Percentiles rank a stretch among this genome's conserved stretches.
Evolutionary conservation across 202 grass and related monocot species (phyloP).

Genomic region (Schoenoplectus triqueter): DNA sequence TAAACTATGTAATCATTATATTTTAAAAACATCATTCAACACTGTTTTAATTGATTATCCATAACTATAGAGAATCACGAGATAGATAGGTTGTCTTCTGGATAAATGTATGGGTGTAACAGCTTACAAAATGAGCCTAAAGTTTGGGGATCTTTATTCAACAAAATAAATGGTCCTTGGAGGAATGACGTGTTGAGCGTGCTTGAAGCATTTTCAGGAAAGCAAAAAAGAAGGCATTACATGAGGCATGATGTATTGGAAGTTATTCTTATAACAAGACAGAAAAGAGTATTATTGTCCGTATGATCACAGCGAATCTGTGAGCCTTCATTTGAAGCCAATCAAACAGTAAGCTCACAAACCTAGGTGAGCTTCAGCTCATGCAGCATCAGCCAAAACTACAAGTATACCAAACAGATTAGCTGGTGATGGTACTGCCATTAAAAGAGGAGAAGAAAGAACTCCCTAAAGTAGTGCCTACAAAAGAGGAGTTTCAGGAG

Average conservation of each 20-base stretch:
- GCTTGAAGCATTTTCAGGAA: not conserved
- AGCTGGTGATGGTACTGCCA: not conserved
- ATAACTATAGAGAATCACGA: not conserved
- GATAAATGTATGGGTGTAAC: not conserved
- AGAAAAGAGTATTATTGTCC: not conserved
- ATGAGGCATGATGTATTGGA: not conserved
- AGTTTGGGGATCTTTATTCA: not conserved
- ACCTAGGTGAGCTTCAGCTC: not conserved
- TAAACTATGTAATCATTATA: not conserved
- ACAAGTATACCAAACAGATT: not conserved
- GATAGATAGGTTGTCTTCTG: not conserved
- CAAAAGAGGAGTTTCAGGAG: not conserved
- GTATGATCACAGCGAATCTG: not conserved
- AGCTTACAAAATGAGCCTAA: not conserved
- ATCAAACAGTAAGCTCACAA: not conserved
- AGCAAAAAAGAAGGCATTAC: not conserved
- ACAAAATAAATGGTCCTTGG: not conserved
- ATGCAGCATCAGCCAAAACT: not conserved
- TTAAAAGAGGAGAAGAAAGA: not conserved
- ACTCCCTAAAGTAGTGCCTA: not conserved
- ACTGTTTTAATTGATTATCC: not conserved
- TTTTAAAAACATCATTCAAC: not conserved
- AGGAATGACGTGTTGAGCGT: not conserved
- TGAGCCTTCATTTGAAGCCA: not conserved
- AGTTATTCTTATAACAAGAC: not conserved